A percentile compares a stretch with the other conserved stretches of the same genome.
Conservation (phyloP, 1,284 basidiomycete genomes). For the Rhodotorula mucilaginosa region DNA sequence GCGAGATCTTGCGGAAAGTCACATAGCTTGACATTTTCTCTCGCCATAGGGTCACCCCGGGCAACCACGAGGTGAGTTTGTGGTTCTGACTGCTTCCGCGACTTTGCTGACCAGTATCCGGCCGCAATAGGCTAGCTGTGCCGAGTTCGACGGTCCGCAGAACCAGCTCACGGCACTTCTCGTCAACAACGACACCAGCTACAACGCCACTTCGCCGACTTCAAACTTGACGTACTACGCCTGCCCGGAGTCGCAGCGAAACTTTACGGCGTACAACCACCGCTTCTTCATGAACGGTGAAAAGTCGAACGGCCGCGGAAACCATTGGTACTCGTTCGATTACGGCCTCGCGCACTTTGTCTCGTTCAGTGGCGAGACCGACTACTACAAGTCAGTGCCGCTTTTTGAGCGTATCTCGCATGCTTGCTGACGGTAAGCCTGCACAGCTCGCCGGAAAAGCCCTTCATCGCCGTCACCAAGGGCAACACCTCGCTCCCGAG, state of each 20-base stretch:
- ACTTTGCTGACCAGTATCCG: neutral
- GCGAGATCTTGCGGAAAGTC: neutral
- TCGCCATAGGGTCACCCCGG: slow-evolving; percentile 6
- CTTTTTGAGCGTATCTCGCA: neutral
- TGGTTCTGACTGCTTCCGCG: too few relatives aligned
- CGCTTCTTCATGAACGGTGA: slow-evolving; percentile 29
- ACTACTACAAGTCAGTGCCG: slow-evolving; percentile 14
- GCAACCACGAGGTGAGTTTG: slow-evolving; percentile 18
- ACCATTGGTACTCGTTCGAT: slow-evolving; percentile 46
- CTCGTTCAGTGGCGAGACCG: slow-evolving; percentile 33
- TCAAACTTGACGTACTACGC: slow-evolving; percentile 19
- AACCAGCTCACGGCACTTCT: slow-evolving; percentile 28
- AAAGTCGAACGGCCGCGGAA: slow-evolving; percentile 38
- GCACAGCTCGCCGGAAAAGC: slow-evolving; percentile 37
- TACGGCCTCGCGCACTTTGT: slow-evolving; percentile 25
- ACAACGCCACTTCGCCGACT: neutral
- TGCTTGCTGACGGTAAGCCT: slow-evolving; percentile 1
- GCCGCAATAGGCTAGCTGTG: slow-evolving; percentile 19
- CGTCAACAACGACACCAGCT: neutral
- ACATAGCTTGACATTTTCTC: neutral
- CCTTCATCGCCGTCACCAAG: slow-evolving; percentile 41
- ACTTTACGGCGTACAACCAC: slow-evolving; percentile 31
- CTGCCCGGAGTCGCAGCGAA: slow-evolving; percentile 19
- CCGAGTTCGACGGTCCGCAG: slow-evolving; percentile 22
- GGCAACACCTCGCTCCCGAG: slow-evolving; percentile 39